Conservation (phyloP, 495 filamentous ascomycete species). For the Parathielavia hyrcaniae region DNA sequence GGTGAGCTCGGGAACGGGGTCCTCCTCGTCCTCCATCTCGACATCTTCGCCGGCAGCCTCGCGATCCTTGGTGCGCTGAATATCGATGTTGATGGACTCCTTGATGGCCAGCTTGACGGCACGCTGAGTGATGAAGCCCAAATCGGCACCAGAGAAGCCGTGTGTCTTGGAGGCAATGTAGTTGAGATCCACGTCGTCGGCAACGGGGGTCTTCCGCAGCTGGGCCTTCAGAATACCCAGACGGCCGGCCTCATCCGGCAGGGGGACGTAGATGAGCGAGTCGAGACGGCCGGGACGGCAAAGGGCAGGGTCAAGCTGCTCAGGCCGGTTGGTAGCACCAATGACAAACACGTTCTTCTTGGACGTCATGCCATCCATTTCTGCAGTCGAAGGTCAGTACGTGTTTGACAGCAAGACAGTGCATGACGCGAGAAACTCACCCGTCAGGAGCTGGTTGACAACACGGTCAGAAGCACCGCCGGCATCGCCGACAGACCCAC, state of each 20-base stretch:
- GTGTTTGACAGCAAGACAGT: background rate
- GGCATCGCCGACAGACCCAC: constrained; percentile 93
- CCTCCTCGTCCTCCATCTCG: constrained; percentile 80
- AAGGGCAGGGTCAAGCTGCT: constrained; percentile 95
- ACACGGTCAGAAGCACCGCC: constrained; percentile 98
- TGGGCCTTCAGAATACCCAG: constrained; percentile 87
- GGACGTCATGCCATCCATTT: constrained; percentile 99
- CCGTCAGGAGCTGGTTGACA: constrained; percentile 97
- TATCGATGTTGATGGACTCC: constrained; percentile 83
- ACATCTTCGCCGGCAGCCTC: constrained; percentile 77
- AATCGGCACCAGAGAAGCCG: constrained; percentile 98
- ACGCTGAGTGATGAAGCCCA: constrained; percentile 97
- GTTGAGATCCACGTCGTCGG: constrained; percentile 74
- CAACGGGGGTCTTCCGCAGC: constrained; percentile 95
- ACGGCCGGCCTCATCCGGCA: constrained; percentile 85
- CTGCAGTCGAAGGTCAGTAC: constrained; percentile 49
- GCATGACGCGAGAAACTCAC: constrained; percentile 48
- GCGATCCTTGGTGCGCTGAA: constrained; percentile 79
- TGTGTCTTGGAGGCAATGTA: constrained; percentile 97
- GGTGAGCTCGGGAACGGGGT: constrained; percentile 94
- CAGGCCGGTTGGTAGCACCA: constrained; percentile 95
- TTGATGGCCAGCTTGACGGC: constrained; percentile 99
- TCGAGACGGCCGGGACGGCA: constrained; percentile 98
- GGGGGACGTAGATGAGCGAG: constrained; percentile 93
- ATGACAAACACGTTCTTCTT: constrained; percentile 99